phyloP scores from a whole-genome alignment of 306 rosid species.

The Delonix regia region DNA sequence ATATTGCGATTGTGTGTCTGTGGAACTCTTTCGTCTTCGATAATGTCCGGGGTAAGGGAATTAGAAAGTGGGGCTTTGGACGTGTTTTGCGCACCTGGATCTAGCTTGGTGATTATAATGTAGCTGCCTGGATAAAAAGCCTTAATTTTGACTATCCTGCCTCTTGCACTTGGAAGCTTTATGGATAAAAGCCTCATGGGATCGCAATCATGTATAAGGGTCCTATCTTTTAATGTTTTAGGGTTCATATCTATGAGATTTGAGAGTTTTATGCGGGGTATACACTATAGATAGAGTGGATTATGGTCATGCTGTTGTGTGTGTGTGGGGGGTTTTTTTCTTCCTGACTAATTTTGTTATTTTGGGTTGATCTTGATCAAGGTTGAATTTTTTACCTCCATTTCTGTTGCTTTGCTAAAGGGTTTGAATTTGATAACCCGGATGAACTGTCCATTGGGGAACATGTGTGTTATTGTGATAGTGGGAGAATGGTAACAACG shows the following conservation, averaged over 20 bases:
- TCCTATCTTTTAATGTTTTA: neutral
- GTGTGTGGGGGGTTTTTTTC: no score
- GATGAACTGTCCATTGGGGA: no score
- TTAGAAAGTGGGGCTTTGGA: neutral
- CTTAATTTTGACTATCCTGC: neutral
- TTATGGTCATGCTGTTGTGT: neutral
- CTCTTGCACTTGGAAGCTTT: neutral
- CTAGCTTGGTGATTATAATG: neutral
- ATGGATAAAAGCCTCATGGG: neutral
- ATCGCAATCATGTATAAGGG: neutral
- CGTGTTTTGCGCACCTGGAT: slow-evolving; percentile 1
- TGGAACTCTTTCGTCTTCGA: neutral
- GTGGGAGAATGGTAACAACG: neutral
- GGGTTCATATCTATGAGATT: neutral
- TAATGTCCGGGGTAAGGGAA: neutral
- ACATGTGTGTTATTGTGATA: neutral
- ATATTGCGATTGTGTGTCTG: neutral
- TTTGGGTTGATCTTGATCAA: neutral
- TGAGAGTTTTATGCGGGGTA: neutral
- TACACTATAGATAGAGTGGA: neutral
- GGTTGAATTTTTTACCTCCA: neutral
- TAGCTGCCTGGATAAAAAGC: neutral
- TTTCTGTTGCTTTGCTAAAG: neutral
- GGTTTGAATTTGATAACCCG: neutral
- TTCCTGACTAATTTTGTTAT: neutral